A percentile compares a stretch with the other conserved stretches of the same genome.
phyloP scores from a whole-genome alignment of 768 basidiomycete species.

The Leccinum disarticulatum region DNA sequence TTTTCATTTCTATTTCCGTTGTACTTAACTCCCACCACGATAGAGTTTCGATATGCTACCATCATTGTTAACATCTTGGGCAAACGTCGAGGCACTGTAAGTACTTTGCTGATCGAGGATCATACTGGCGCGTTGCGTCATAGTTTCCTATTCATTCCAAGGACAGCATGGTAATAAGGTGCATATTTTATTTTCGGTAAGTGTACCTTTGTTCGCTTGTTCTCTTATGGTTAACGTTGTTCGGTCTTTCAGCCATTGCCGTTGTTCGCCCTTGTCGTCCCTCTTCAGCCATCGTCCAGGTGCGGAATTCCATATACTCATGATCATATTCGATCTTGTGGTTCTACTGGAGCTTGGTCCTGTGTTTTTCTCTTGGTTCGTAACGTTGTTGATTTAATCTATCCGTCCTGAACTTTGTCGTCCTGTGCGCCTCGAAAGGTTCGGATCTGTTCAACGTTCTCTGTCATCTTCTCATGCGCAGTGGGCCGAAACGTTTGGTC shows the following conservation, averaged over 20 bases:
- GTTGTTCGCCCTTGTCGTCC: neutral
- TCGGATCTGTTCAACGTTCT: neutral
- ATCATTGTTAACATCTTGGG: neutral
- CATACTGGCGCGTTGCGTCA: neutral
- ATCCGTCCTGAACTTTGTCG: neutral
- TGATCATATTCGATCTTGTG: neutral
- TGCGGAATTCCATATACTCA: neutral
- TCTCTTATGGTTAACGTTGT: neutral
- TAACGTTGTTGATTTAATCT: slow-evolving; percentile 1
- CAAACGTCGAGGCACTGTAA: neutral
- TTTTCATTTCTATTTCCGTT: neutral
- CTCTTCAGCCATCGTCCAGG: neutral
- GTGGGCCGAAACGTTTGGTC: slow-evolving; percentile 1
- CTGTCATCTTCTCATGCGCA: neutral
- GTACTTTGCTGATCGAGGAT: neutral
- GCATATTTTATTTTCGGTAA: neutral
- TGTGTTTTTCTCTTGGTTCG: neutral
- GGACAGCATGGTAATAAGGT: neutral
- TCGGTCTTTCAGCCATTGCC: neutral
- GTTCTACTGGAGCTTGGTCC: neutral
- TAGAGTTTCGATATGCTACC: neutral
- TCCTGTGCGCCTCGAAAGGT: neutral
- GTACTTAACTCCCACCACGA: neutral
- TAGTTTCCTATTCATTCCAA: neutral
- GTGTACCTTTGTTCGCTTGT: neutral